These are phyloP conservation scores for Stagonosporopsis vannaccii DNA, from an alignment of 2,329 filamentous ascomycete species.

Conservation along the genomic window DNA sequence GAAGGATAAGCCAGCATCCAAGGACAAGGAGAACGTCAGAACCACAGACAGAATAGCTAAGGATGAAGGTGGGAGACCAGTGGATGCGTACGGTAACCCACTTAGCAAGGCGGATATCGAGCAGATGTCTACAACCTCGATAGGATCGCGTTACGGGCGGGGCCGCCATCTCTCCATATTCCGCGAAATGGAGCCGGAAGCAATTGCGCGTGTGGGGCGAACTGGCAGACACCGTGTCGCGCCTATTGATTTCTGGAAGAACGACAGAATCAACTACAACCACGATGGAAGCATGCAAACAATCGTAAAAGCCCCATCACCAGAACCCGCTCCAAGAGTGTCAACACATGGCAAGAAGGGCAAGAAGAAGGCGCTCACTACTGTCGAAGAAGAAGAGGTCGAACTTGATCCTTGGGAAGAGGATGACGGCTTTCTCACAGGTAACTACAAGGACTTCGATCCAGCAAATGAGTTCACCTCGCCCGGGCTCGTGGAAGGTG, in stretches of 20 bases:
- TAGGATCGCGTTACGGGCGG: slow-evolving; percentile 40
- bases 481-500: slow-evolving; percentile 59
- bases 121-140: slow-evolving; percentile 43
- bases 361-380: slow-evolving; percentile 39
- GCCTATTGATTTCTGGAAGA: slow-evolving; percentile 86
- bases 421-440: slow-evolving; percentile 68
- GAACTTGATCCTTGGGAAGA: slow-evolving; percentile 75
- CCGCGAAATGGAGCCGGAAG: slow-evolving; percentile 43
- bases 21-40: slow-evolving; percentile 17
- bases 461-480: slow-evolving; percentile 63
- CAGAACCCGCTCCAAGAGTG: slow-evolving; percentile 48
- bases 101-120: slow-evolving; percentile 44
- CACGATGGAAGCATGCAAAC: slow-evolving; percentile 75
- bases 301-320: slow-evolving; percentile 76
- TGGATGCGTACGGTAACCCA: slow-evolving; percentile 42
- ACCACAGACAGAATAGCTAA: slow-evolving; percentile 14
- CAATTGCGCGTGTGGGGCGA: slow-evolving; percentile 53
- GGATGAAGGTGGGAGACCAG: slow-evolving; percentile 37
- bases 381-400: slow-evolving; percentile 61
- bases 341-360: slow-evolving; percentile 43
- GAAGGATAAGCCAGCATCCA: slow-evolving; percentile 30
- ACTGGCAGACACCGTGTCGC: slow-evolving; percentile 80
- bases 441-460: slow-evolving; percentile 71
- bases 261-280: slow-evolving; percentile 78
- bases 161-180: slow-evolving; percentile 47